Evolutionary conservation across 768 basidiomycete species (phyloP), one percentile per base, ranked within the genome.

Genomic region (Cystobasidium ongulense): DNA sequence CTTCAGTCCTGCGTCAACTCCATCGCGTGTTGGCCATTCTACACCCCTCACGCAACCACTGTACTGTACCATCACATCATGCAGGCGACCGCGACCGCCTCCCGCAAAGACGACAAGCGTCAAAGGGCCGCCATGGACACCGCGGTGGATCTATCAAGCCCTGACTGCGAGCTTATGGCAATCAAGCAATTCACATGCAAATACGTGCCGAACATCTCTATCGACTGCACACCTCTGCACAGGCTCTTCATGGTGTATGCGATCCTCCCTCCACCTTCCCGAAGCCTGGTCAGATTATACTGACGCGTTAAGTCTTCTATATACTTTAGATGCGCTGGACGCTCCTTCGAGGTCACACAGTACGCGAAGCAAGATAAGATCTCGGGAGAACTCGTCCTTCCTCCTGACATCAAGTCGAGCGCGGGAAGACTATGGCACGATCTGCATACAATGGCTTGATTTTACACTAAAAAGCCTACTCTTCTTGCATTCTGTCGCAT

Each of bases 161-260:
- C 59, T 17, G 38, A 25, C 78, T 91, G 89, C 81, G 84, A 82
- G 52, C 82, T 91, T 18, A 84, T 85, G 17, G 90, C 91, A 82
- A 86, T 92, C 54, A 81, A 88, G 10, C 91, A 91, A 78, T 89
- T 86, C 80, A 84, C 82, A 31, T 92, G 90, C 80, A 81, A 85
- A 54, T 77, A 81, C 53, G 82, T 84, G 73, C 77, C 75, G 15
- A 21, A 73, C 18, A 53, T 50, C 43, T 52, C 35, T 29, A 76
- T 86, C 57, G 84, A 86, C 41, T 92, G 90, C 79, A 87, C 86
- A 79, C 91, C 90, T 5, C 81, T 92, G 54, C 86, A 88, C 33
- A 86, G 91, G 18, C 83, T 92, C 31, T 89, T 93, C 77, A 83
- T 84, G 80, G 82, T 90, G 90, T 89, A 78, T 81, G 78, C 76